Conservation (phyloP, 1,284 basidiomycete species). For the Ganoderma boninense region DNA sequence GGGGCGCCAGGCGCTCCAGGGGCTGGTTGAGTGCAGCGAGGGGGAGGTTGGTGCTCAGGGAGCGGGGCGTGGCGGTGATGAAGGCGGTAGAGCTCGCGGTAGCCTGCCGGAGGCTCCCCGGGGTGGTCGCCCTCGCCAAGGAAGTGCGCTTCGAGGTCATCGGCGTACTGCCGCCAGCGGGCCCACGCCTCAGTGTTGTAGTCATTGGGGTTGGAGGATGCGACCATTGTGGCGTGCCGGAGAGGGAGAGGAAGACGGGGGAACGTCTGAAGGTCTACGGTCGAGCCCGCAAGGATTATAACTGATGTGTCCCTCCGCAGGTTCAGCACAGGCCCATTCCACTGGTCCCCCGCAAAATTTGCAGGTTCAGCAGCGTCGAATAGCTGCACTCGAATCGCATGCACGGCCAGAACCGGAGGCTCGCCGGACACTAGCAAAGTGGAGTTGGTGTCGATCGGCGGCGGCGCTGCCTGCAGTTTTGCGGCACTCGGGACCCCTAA, state of each 20-base stretch:
- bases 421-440: not conserved
- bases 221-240: not conserved
- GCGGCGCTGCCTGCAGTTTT: not conserved
- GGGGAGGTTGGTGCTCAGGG: not conserved
- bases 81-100: not conserved
- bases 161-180: not conserved
- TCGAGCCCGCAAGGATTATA: not conserved
- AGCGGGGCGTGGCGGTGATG: not conserved
- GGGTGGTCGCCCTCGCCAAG: not conserved
- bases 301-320: not conserved
- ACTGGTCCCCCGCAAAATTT: no score
- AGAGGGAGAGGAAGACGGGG: not conserved
- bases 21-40: no score
- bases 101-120: not conserved
- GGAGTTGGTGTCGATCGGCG: not conserved
- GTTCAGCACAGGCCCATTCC: no score
- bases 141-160: not conserved
- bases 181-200: not conserved
- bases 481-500: not conserved
- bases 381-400: no score
- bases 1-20: no score
- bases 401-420: no score
- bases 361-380: no score
- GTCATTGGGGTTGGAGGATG: not conserved
- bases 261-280: not conserved